A percentile compares a stretch with the other conserved stretches of the same genome.
phyloP scores from a whole-genome alignment of 148 eudicot species.

The Rhododendron ferrugineum region DNA sequence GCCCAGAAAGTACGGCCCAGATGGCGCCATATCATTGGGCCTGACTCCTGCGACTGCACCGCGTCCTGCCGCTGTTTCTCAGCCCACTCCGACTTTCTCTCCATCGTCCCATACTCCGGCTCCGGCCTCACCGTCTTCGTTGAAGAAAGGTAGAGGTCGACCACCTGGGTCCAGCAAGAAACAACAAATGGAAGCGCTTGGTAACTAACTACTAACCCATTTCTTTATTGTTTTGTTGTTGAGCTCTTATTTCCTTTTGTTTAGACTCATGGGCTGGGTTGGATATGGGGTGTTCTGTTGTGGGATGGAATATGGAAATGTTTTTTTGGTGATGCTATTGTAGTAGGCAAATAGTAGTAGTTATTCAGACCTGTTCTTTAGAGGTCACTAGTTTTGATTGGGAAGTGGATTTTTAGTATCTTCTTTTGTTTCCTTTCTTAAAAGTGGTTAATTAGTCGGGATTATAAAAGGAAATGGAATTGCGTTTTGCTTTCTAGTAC shows the following conservation, averaged over 20 bases:
- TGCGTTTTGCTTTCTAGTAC: neutral
- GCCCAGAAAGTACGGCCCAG: slow-evolving; percentile 51
- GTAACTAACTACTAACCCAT: slow-evolving; percentile 12
- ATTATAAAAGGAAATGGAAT: neutral
- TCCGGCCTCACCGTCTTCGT: slow-evolving; percentile 5
- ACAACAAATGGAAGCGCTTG: slow-evolving; percentile 31
- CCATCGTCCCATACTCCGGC: neutral
- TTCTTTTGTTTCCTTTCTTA: neutral
- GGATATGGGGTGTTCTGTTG: neutral
- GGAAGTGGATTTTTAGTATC: neutral
- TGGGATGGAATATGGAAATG: slow-evolving; percentile 7
- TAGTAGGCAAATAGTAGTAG: neutral
- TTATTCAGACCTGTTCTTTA: slow-evolving; percentile 13
- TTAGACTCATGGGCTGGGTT: neutral
- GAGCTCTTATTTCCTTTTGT: neutral
- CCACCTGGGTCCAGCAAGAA: slow-evolving; percentile 53
- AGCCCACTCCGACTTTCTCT: slow-evolving; percentile 6
- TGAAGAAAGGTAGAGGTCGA: slow-evolving; percentile 44
- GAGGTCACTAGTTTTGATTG: neutral
- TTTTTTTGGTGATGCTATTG: neutral
- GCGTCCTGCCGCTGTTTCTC: slow-evolving; percentile 8
- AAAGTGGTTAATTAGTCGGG: slow-evolving; percentile 1
- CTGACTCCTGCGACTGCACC: slow-evolving; percentile 4
- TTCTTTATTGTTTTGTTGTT: neutral
- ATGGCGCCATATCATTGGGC: slow-evolving; percentile 29